phyloP scores from a whole-genome alignment of 371 early-diverging fungal species.

The Mucor ambiguus region DNA sequence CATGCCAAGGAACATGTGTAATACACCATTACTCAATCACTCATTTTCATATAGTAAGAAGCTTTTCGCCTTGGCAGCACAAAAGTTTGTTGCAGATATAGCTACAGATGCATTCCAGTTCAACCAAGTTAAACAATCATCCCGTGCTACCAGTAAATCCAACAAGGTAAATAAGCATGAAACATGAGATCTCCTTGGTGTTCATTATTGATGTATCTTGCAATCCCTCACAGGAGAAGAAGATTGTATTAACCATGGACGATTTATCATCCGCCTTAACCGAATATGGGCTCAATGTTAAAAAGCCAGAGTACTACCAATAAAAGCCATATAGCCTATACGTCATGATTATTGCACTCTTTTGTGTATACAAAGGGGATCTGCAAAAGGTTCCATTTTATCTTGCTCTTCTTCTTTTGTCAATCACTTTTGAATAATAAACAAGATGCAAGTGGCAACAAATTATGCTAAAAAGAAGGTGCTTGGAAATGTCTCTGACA shows the following conservation, averaged over 20 bases:
- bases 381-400: neutral
- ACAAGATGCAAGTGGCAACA: conserved; percentile 15
- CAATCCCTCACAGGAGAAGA: conserved; percentile 60
- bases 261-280: conserved; percentile 87
- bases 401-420: neutral
- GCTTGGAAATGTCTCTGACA: conserved; percentile 10
- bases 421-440: neutral
- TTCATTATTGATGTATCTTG: neutral
- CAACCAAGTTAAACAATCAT: conserved; percentile 84
- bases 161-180: conserved; percentile 25
- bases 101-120: conserved; percentile 95
- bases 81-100: conserved; percentile 94
- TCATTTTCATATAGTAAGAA: conserved; percentile 64
- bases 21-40: neutral
- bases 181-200: neutral
- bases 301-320: conserved; percentile 89
- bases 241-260: conserved; percentile 88
- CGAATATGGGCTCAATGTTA: conserved; percentile 92
- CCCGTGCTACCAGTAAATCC: conserved; percentile 30
- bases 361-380: conserved; percentile 8
- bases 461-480: conserved; percentile 19
- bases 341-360: neutral
- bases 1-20: neutral
- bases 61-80: conserved; percentile 88
- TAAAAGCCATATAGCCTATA: conserved; percentile 14